Evolutionary conservation across 257 asterid species (phyloP).

Genomic region (Primulina huaijiensis): DNA sequence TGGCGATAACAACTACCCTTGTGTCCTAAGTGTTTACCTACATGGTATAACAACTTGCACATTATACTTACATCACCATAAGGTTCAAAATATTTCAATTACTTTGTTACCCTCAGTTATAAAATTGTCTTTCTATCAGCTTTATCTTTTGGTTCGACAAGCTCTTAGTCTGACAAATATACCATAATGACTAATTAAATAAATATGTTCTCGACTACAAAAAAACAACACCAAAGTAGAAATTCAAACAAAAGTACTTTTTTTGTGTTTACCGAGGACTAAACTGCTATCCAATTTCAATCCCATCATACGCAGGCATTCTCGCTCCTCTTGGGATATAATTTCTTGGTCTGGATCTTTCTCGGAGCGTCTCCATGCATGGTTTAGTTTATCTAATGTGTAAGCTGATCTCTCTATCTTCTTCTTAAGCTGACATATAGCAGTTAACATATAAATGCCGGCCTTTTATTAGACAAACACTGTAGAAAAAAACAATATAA

Average conservation of each 20-base stretch:
- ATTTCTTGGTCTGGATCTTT: slow-evolving; percentile 62
- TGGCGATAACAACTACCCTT: neutral
- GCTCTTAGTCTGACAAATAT: neutral
- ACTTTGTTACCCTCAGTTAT: neutral
- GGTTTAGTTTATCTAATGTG: slow-evolving; percentile 48
- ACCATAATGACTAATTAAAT: neutral
- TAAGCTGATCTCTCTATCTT: slow-evolving; percentile 61
- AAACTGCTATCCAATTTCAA: slow-evolving; percentile 56
- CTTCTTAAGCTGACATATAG: slow-evolving; percentile 63
- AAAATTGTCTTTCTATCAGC: neutral
- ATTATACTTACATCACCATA: neutral
- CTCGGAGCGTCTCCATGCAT: slow-evolving; percentile 45
- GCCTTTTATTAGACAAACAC: slow-evolving; percentile 24
- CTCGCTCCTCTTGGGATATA: slow-evolving; percentile 75
- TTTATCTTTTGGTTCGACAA: neutral
- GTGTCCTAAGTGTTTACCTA: neutral
- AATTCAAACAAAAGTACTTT: slow-evolving; percentile 17
- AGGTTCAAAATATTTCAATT: too few relatives aligned
- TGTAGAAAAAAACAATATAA: slow-evolving; percentile 19
- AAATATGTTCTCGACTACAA: neutral
- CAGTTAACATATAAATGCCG: slow-evolving; percentile 13
- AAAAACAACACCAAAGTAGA: slow-evolving; percentile 11
- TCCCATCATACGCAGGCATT: slow-evolving; percentile 61
- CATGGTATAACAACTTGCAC: neutral
- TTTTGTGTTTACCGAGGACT: slow-evolving; percentile 65